A percentile compares a stretch with the other conserved stretches of the same genome.
phyloP scores from a whole-genome alignment of 768 basidiomycete species.

The Psilocybe cyanescens region DNA sequence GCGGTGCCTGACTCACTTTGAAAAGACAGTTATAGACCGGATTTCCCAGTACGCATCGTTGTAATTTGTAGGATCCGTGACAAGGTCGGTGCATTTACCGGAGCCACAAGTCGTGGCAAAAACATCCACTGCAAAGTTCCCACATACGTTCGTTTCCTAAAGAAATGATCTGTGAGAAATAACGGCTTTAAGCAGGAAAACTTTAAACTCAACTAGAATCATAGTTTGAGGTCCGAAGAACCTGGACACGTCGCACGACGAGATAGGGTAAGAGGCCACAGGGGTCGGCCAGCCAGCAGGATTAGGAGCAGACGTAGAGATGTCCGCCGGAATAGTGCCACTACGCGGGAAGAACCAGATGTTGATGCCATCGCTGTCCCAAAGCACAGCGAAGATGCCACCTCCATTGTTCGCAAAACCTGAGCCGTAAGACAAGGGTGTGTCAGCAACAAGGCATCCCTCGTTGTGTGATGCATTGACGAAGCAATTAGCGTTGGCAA shows the following conservation, averaged over 20 bases:
- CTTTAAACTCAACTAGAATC: background rate
- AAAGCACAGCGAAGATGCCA: slow-evolving; percentile 2
- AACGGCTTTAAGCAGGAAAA: background rate
- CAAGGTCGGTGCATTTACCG: slow-evolving; percentile 9
- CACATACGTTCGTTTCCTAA: slow-evolving; percentile 14
- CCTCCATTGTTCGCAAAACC: slow-evolving; percentile 2
- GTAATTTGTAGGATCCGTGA: slow-evolving; percentile 1
- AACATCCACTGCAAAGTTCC: slow-evolving; percentile 12
- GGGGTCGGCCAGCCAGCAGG: slow-evolving; percentile 3
- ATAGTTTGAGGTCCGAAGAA: slow-evolving; percentile 2
- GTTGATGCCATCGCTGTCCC: slow-evolving; percentile 1
- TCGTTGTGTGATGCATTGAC: background rate
- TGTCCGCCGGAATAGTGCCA: slow-evolving; percentile 2
- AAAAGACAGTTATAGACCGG: slow-evolving; percentile 9
- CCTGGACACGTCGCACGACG: background rate
- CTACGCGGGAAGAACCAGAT: slow-evolving; percentile 7
- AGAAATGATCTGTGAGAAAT: background rate
- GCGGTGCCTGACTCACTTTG: slow-evolving; percentile 2
- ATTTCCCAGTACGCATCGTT: slow-evolving; percentile 12
- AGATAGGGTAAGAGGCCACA: background rate
- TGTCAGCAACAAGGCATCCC: slow-evolving; percentile 1
- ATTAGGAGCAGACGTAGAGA: background rate
- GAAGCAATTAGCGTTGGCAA: background rate
- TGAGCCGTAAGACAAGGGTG: background rate
- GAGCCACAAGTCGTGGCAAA: slow-evolving; percentile 2